phyloP scores from a whole-genome alignment of 306 rosid species.

The Dicorynia guianensis region DNA sequence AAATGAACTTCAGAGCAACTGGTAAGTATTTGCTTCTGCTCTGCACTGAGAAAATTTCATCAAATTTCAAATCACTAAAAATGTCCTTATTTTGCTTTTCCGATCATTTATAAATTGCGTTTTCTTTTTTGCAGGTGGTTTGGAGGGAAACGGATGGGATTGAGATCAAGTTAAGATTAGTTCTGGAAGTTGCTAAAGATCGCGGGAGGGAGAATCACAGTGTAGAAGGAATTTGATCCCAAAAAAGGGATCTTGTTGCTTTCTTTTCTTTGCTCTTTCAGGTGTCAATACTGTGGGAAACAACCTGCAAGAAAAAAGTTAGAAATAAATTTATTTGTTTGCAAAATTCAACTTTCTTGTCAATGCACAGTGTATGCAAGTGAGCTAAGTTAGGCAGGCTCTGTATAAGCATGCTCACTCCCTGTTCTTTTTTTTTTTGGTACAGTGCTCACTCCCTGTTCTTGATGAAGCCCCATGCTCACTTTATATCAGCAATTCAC shows the following conservation, averaged over 20 bases:
- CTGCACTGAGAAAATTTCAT: background rate
- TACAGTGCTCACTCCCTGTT: slow-evolving; percentile 37
- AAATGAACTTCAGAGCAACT: slow-evolving; percentile 66
- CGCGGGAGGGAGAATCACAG: slow-evolving; percentile 39
- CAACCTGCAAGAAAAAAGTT: slow-evolving; percentile 53
- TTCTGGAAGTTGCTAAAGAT: slow-evolving; percentile 38
- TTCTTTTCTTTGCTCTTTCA: slow-evolving; percentile 27
- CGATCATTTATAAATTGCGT: slow-evolving; percentile 22
- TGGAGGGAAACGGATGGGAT: slow-evolving; percentile 60
- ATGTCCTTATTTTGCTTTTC: slow-evolving; percentile 6
- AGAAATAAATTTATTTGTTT: slow-evolving; percentile 47
- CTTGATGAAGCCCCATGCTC: slow-evolving; percentile 47
- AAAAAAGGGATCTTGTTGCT: slow-evolving; percentile 36
- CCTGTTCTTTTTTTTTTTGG: too few species aligned
- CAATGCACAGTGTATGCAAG: slow-evolving; percentile 53
- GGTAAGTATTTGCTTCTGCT: slow-evolving; percentile 48
- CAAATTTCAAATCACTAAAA: background rate
- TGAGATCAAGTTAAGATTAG: slow-evolving; percentile 41
- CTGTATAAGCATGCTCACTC: slow-evolving; percentile 39
- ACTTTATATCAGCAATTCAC: slow-evolving; percentile 30
- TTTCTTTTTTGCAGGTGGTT: slow-evolving; percentile 67
- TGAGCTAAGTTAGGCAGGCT: slow-evolving; percentile 45
- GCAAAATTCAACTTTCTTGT: slow-evolving; percentile 55
- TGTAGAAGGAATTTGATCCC: slow-evolving; percentile 60
- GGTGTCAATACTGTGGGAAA: slow-evolving; percentile 64